Conservation (phyloP, 192 early-diverging fungal species). For the Glomus cerebriforme region DNA sequence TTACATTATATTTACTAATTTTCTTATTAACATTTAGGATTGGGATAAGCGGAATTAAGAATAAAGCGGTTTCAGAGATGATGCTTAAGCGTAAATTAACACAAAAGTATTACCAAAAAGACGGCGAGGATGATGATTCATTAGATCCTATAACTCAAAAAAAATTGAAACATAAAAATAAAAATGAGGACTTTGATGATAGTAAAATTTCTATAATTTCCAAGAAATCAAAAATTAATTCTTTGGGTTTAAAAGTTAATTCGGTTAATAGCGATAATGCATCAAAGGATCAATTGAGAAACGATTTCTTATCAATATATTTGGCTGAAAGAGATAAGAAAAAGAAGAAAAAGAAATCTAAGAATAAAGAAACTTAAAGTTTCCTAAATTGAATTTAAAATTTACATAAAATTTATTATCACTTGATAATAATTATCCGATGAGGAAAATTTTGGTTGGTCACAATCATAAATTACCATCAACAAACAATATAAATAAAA, state of each 20-base stretch:
- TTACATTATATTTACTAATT: neutral
- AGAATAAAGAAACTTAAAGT: neutral
- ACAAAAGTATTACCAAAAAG: neutral
- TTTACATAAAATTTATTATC: too few species aligned
- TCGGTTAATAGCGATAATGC: neutral
- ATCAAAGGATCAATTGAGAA: neutral
- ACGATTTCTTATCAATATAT: constrained; percentile 15
- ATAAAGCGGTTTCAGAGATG: neutral
- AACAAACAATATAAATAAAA: neutral
- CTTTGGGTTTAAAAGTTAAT: too few species aligned
- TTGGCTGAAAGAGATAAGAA: neutral
- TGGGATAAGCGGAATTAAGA: neutral
- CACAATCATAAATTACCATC: neutral
- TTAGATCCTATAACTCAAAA: neutral
- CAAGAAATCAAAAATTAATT: neutral
- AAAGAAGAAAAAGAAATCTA: neutral
- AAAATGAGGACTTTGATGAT: neutral
- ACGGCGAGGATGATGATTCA: neutral
- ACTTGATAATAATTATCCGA: neutral
- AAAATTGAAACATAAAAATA: neutral
- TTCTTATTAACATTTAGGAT: neutral
- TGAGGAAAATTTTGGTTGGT: neutral
- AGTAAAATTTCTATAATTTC: neutral
- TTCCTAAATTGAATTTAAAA: neutral
- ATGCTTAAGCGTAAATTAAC: neutral